Percentiles rank a stretch among this genome's conserved stretches.
These are phyloP conservation scores for Corymbia citriodora DNA, from an alignment of 441 rosid species.

Conservation along the genomic window DNA sequence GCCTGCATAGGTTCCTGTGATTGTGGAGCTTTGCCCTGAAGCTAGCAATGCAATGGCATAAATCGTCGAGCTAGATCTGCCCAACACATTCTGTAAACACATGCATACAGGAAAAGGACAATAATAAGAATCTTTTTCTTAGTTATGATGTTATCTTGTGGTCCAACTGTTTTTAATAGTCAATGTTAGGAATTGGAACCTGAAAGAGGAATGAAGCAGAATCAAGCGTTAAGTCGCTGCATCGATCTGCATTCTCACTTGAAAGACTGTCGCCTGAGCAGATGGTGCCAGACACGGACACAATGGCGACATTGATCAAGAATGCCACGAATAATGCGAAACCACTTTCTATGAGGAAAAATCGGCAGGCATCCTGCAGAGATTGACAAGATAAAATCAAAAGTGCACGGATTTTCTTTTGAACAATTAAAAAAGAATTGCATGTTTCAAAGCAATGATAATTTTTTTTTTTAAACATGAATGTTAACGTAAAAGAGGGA, in stretches of 20 bases:
- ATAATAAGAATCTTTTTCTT: neutral
- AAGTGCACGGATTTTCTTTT: neutral
- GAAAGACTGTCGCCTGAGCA: slow-evolving; percentile 30
- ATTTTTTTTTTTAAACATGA: neutral
- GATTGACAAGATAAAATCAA: neutral
- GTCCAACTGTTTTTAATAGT: neutral
- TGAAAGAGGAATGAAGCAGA: slow-evolving; percentile 70
- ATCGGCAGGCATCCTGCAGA: slow-evolving; percentile 51
- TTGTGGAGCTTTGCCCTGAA: slow-evolving; percentile 94
- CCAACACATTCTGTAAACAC: slow-evolving; percentile 68
- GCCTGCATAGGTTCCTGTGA: slow-evolving; percentile 96
- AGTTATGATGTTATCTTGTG: neutral
- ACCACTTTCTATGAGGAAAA: slow-evolving; percentile 62
- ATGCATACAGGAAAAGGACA: neutral
- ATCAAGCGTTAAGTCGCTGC: slow-evolving; percentile 45
- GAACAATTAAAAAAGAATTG: neutral
- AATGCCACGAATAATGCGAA: slow-evolving; percentile 54
- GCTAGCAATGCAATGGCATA: slow-evolving; percentile 86
- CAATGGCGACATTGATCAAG: slow-evolving; percentile 46
- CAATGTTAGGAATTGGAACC: slow-evolving; percentile 18
- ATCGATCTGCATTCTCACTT: slow-evolving; percentile 10
- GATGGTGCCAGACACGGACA: slow-evolving; percentile 48
- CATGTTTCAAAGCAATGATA: neutral
- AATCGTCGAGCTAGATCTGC: slow-evolving; percentile 79
- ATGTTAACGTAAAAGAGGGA: neutral